A percentile compares a stretch with the other conserved stretches of the same genome.
Evolutionary conservation across 1,284 basidiomycete species (phyloP).

Genomic region (Albatrellus sp.): DNA sequence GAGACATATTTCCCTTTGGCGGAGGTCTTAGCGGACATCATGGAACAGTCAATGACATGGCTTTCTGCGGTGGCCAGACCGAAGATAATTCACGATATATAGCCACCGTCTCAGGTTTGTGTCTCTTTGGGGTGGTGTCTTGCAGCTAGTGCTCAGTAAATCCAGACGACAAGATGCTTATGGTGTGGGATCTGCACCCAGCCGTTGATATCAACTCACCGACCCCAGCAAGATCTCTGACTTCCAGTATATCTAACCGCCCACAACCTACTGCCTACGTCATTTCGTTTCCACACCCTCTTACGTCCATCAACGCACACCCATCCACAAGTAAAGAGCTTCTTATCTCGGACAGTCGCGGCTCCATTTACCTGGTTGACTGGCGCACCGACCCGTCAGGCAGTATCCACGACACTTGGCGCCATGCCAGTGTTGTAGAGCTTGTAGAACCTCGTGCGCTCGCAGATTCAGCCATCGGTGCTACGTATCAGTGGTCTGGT

Average conservation of each 20-base stretch:
- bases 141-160: neutral
- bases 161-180: slow-evolving; percentile 66
- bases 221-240: slow-evolving; percentile 14
- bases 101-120: slow-evolving; percentile 63
- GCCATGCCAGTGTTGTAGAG: slow-evolving; percentile 35
- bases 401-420: slow-evolving; percentile 23
- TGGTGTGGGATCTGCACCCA: slow-evolving; percentile 73
- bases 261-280: slow-evolving; percentile 65
- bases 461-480: slow-evolving; percentile 27
- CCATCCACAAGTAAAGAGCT: slow-evolving; percentile 63
- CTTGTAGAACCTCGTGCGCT: slow-evolving; percentile 58
- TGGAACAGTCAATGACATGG: slow-evolving; percentile 60
- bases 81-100: slow-evolving; percentile 58
- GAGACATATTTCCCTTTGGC: slow-evolving; percentile 55
- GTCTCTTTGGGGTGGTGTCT: neutral
- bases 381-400: slow-evolving; percentile 56
- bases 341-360: slow-evolving; percentile 59
- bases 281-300: slow-evolving; percentile 55
- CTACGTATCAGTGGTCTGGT: slow-evolving; percentile 29
- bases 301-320: slow-evolving; percentile 59
- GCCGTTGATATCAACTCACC: slow-evolving; percentile 22
- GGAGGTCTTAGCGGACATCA: slow-evolving; percentile 69
- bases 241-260: slow-evolving; percentile 16
- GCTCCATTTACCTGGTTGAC: slow-evolving; percentile 62
- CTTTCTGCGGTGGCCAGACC: slow-evolving; percentile 59